phyloP scores from a whole-genome alignment of 2,329 filamentous ascomycete species.

The Berkeleyomyces basicola region DNA sequence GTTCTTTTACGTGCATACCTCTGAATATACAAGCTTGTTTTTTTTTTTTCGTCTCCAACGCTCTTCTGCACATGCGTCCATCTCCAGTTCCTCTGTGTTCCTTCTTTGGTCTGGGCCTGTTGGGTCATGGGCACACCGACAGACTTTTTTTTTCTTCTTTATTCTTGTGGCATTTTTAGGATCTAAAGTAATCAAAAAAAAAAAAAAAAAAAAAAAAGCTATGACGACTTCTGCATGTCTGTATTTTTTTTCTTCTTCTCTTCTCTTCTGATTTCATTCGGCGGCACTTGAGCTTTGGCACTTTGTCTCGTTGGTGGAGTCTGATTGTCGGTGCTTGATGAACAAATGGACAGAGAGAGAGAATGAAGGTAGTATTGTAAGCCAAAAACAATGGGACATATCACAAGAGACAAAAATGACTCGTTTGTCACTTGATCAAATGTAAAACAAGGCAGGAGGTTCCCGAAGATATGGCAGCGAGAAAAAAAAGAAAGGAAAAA shows the following conservation, averaged over 20 bases:
- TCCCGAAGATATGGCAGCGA: no score
- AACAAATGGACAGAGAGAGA: neutral
- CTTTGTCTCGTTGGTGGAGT: neutral
- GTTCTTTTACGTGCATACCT: no score
- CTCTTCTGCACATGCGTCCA: no score
- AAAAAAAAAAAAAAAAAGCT: slow-evolving; percentile 3
- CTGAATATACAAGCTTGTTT: no score
- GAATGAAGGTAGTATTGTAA: no score
- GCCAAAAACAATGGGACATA: neutral
- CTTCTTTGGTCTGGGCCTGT: no score
- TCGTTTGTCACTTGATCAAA: neutral
- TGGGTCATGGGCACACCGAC: neutral
- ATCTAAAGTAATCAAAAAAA: neutral
- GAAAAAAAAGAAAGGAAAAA: no score
- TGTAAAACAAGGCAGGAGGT: no score
- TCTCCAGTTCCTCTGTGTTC: no score
- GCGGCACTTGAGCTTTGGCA: neutral
- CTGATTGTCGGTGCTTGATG: neutral
- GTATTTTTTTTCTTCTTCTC: neutral
- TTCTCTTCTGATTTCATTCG: neutral
- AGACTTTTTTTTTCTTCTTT: neutral
- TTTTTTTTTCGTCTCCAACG: no score
- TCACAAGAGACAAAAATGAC: neutral
- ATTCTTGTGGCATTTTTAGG: neutral
- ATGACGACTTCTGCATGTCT: neutral